These are phyloP conservation scores for Xylaria sp. DNA, from an alignment of 2,329 filamentous ascomycete species.

Conservation along the genomic window DNA sequence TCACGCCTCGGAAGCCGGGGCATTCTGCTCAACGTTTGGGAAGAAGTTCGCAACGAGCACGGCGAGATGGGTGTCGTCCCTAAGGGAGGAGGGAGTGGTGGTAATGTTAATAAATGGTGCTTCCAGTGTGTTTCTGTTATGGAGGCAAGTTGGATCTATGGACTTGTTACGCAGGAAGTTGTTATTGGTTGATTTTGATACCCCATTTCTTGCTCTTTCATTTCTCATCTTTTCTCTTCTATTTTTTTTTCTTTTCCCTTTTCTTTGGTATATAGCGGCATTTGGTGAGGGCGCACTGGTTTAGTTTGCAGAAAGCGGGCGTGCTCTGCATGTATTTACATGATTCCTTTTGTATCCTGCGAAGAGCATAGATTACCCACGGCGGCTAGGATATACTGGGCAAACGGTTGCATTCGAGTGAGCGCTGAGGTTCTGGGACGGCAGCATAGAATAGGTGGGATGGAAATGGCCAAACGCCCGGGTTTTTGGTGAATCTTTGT, in stretches of 20 bases:
- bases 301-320: slow-evolving; percentile 9
- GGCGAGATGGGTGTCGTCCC: slow-evolving; percentile 65
- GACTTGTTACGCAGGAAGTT: slow-evolving; percentile 68
- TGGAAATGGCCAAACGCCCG: slow-evolving; percentile 2
- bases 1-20: slow-evolving; percentile 84
- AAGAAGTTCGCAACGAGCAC: slow-evolving; percentile 74
- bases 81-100: slow-evolving; percentile 62
- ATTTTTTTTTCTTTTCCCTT: slow-evolving; percentile 9
- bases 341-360: slow-evolving; percentile 15
- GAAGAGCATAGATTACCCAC: slow-evolving; percentile 24
- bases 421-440: slow-evolving; percentile 28
- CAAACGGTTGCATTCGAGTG: slow-evolving; percentile 33
- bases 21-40: slow-evolving; percentile 90
- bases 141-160: slow-evolving; percentile 67
- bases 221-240: slow-evolving; percentile 13
- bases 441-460: slow-evolving; percentile 27
- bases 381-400: slow-evolving; percentile 23
- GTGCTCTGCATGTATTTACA: slow-evolving; percentile 15
- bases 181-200: slow-evolving; percentile 50
- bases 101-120: slow-evolving; percentile 70
- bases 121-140: slow-evolving; percentile 67
- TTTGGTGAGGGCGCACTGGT: slow-evolving; percentile 21
- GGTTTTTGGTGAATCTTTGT: slow-evolving; percentile 12
- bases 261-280: slow-evolving; percentile 18
- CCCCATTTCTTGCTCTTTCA: slow-evolving; percentile 30